Percentiles rank a stretch among this genome's conserved stretches.
These are phyloP conservation scores for Cyberlindnera xylosilytica DNA, from an alignment of 805 yeast genomes.

Conservation along the genomic window DNA sequence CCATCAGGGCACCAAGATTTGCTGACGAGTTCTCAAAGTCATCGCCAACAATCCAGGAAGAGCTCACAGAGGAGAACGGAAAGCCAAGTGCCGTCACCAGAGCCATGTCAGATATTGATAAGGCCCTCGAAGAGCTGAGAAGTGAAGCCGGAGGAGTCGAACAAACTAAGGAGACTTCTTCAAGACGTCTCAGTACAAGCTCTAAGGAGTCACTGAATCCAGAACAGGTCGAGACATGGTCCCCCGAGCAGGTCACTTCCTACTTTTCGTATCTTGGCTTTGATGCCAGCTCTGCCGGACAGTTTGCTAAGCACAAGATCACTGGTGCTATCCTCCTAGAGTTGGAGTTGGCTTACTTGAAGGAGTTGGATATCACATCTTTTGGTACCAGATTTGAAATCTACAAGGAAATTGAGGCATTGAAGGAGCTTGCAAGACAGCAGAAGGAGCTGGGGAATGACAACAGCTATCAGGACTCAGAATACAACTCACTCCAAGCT, in stretches of 20 bases:
- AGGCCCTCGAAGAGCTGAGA: slow-evolving; percentile 63
- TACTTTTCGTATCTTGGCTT: slow-evolving; percentile 74
- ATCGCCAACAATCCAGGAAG: slow-evolving; percentile 6
- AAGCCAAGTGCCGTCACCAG: slow-evolving; percentile 36
- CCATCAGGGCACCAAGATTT: slow-evolving; percentile 13
- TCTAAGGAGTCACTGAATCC: slow-evolving; percentile 40
- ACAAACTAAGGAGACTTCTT: neutral
- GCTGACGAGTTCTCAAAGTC: slow-evolving; percentile 9
- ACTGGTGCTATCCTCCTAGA: slow-evolving; percentile 84
- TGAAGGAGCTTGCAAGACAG: slow-evolving; percentile 31
- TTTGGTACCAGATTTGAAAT: slow-evolving; percentile 96
- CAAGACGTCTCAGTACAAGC: slow-evolving; percentile 17
- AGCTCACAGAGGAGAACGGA: neutral
- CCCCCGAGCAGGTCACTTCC: slow-evolving; percentile 79
- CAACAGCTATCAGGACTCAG: slow-evolving; percentile 12
- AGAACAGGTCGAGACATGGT: slow-evolving; percentile 59
- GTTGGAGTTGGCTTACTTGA: slow-evolving; percentile 79
- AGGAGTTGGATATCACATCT: slow-evolving; percentile 86
- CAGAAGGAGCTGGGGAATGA: neutral
- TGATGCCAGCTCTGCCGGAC: slow-evolving; percentile 68
- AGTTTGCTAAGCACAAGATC: slow-evolving; percentile 84
- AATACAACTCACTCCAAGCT: slow-evolving; percentile 11
- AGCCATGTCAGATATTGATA: slow-evolving; percentile 70
- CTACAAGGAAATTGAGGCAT: slow-evolving; percentile 79
- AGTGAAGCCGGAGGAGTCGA: slow-evolving; percentile 23